Evolutionary conservation across 495 filamentous ascomycete species (phyloP), one percentile per base, ranked within the genome.

Genomic region (Lepraria neglecta): DNA sequence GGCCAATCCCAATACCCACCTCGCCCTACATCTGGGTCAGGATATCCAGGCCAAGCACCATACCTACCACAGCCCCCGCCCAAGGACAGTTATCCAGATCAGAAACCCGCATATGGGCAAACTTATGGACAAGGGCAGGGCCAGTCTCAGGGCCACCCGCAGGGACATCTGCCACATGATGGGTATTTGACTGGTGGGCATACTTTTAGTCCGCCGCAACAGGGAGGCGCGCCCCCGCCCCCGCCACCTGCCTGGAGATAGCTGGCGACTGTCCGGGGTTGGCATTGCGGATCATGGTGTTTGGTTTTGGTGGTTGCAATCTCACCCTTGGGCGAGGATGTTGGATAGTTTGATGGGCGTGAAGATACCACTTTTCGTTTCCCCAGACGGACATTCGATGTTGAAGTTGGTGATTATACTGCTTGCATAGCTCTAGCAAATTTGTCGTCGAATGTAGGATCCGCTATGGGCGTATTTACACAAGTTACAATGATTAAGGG

Each of bases 1-100:
- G 60, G 60, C 9, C 65, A 69, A 40, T 43, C 44, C 33, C 9
- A 21, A 24, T 61, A 56, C 38, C 59, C 59, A n/a, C 15, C 48
- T 2, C 48, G 48, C 19, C 48, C 48, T 1, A 56, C 38, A 11
- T 56, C 53, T 17, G 21, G 31, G 9, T 10, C 31, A 3, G 33
- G n/a, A 17, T 61, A 33, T 30, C 53, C 38, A 4, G 4, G 6
- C 24, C 58, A 14, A 55, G 24, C 33, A n/a, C 53, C 30, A 43
- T 3, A 43, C 0, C 33, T 17, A n/a, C 51, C 59, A 0, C 59
- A 53, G 21, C 59, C 50, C 30, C 59, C 59, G 3, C 43, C 31
- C 4, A 61, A 61, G 44, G 50, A 55, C 21, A 38, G 55, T 4
- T 38, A 55, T 10, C 40, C 59, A n/a, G n/a, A 15, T 19, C 50